Conservation (phyloP, 345 rosid genomes). For the Murraya paniculata region DNA sequence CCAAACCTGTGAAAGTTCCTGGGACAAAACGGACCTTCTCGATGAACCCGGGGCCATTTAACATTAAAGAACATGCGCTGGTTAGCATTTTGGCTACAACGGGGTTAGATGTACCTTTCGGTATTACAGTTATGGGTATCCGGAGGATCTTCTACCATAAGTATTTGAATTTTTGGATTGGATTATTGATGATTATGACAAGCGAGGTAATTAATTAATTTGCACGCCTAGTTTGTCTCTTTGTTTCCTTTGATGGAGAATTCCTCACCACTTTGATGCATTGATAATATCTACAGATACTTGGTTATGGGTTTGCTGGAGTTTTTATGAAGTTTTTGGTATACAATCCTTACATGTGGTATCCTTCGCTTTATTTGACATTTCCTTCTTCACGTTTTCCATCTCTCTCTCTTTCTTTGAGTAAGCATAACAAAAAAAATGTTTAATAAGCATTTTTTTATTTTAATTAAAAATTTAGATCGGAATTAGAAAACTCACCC, state of each 20-base stretch:
- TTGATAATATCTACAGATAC: conserved; percentile 18
- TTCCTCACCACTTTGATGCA: no score
- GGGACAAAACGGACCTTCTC: conserved; percentile 30
- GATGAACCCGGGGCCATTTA: conserved; percentile 38
- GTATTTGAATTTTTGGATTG: conserved; percentile 5
- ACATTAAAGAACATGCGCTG: conserved; percentile 29
- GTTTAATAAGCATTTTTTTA: no score
- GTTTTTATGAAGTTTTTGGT: conserved; percentile 23
- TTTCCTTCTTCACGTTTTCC: conserved; percentile 23
- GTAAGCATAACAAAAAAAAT: no score
- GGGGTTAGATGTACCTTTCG: conserved; percentile 15
- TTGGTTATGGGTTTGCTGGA: conserved; percentile 38
- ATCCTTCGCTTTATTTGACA: conserved; percentile 32
- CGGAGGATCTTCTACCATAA: conserved; percentile 26
- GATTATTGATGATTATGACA: conserved; percentile 23
- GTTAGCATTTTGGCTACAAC: conserved; percentile 24
- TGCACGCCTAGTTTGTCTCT: no score
- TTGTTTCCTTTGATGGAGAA: no score
- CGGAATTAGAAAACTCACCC: no score
- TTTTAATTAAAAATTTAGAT: no score
- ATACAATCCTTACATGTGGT: conserved; percentile 35
- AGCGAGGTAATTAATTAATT: conserved; percentile 20
- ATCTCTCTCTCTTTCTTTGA: not conserved
- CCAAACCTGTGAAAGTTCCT: not conserved
- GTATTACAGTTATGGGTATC: conserved; percentile 2